phyloP scores from a whole-genome alignment of 1,284 basidiomycete genomes.

The Cryptococcus jaspeensis region DNA sequence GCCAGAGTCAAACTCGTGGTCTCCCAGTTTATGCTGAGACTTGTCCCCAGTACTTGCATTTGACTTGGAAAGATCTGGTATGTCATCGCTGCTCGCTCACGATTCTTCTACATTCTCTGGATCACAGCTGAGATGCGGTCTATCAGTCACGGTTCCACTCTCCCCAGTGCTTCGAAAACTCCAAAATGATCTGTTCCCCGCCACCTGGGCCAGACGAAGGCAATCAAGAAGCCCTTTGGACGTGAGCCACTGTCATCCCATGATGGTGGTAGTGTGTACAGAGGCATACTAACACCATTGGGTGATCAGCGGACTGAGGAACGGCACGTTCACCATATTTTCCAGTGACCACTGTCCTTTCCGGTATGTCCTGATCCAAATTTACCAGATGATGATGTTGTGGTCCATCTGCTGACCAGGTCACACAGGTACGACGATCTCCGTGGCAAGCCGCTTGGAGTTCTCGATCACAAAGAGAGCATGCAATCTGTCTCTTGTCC shows the following conservation, averaged over 20 bases:
- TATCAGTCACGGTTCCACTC: conserved; percentile 14
- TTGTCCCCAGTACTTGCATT: conserved; percentile 22
- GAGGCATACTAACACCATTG: conserved; percentile 1
- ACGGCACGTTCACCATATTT: conserved; percentile 26
- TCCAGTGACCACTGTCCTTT: conserved; percentile 22
- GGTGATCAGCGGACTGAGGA: conserved; percentile 15
- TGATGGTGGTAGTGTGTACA: conserved; percentile 2
- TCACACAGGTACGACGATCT: conserved; percentile 10
- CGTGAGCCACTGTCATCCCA: conserved; percentile 2
- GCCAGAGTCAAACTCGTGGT: conserved; percentile 25
- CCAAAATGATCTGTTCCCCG: conserved; percentile 19
- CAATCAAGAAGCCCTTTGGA: conserved; percentile 10
- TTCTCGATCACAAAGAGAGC: conserved; percentile 6
- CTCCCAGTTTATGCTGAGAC: conserved; percentile 33
- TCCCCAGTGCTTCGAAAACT: conserved; percentile 15
- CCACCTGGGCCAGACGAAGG: conserved; percentile 9
- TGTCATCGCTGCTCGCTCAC: background rate
- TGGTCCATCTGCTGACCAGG: no score
- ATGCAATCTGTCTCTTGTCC: no score
- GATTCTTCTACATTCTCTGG: no score
- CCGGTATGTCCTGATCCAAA: no score
- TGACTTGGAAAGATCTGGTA: conserved; percentile 19
- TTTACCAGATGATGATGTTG: no score
- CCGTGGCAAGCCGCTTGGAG: conserved; percentile 11
- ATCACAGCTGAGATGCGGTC: background rate